Percentiles rank a stretch among this genome's conserved stretches.
phyloP scores from a whole-genome alignment of 108 stramenopile species.

The Hondaea fermentalgiana region DNA sequence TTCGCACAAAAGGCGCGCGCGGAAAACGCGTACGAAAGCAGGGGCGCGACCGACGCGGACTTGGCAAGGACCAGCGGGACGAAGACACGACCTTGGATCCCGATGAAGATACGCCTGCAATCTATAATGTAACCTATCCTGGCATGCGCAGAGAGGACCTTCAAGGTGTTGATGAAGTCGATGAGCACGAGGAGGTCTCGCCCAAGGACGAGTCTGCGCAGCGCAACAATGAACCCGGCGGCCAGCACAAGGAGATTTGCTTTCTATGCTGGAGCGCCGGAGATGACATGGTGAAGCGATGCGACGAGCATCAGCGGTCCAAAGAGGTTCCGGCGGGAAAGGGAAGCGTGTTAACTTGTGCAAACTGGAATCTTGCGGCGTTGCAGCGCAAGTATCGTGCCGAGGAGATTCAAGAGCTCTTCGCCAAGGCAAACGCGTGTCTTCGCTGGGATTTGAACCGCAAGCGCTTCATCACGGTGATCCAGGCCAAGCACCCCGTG shows the following conservation, averaged over 20 bases:
- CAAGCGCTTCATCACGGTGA: conserved; percentile 42
- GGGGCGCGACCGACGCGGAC: neutral
- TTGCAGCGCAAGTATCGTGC: conserved; percentile 56
- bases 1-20: neutral
- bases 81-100: neutral
- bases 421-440: conserved; percentile 32
- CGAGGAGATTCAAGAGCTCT: conserved; percentile 65
- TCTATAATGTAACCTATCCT: neutral
- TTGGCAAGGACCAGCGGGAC: neutral
- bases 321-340: neutral
- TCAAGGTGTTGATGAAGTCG: neutral
- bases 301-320: conserved; percentile 35
- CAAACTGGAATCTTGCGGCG: conserved; percentile 58
- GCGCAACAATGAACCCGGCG: neutral
- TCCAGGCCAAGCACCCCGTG: conserved; percentile 54
- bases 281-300: conserved; percentile 30
- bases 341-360: conserved; percentile 46
- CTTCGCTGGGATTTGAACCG: conserved; percentile 44
- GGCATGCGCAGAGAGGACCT: neutral
- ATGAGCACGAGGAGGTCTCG: neutral
- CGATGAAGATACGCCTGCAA: neutral
- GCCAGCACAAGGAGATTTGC: conserved; percentile 45
- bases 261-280: conserved; percentile 70
- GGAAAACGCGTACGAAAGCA: neutral
- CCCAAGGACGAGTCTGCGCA: neutral